These are phyloP conservation scores for Hyphopichia burtonii DNA, from an alignment of 1,139 yeast genomes.

Conservation along the genomic window DNA sequence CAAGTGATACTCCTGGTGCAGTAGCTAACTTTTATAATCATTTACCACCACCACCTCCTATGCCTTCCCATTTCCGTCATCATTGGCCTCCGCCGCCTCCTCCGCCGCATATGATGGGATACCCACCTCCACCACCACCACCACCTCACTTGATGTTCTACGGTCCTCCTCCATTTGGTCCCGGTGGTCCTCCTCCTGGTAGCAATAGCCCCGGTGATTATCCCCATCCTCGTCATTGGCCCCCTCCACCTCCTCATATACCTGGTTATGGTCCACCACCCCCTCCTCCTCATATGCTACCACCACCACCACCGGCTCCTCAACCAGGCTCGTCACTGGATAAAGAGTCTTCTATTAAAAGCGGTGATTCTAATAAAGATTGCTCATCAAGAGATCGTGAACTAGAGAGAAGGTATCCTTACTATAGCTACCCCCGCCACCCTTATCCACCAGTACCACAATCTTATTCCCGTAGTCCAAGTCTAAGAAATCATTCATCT, in stretches of 20 bases:
- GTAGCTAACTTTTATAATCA: not conserved
- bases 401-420: not conserved
- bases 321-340: not conserved
- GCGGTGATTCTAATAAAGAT: not conserved
- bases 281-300: constrained; percentile 6
- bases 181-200: constrained; percentile 2
- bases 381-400: not conserved
- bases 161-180: not conserved
- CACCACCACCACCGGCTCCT: constrained; percentile 2
- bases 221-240: constrained; percentile 3
- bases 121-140: not conserved
- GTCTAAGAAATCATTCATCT: not conserved
- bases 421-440: not conserved
- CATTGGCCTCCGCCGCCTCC: constrained; percentile 7
- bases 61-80: constrained; percentile 3
- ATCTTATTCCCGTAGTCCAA: not conserved
- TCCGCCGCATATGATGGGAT: constrained; percentile 3
- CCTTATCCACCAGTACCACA: not conserved
- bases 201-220: not conserved
- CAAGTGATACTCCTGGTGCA: not conserved
- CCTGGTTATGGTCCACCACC: constrained; percentile 8
- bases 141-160: constrained; percentile 3
- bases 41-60: constrained; percentile 5
- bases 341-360: not conserved
- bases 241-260: constrained; percentile 7